These are phyloP conservation scores for Russula emetica DNA, from an alignment of 768 basidiomycete species.

Conservation along the genomic window DNA sequence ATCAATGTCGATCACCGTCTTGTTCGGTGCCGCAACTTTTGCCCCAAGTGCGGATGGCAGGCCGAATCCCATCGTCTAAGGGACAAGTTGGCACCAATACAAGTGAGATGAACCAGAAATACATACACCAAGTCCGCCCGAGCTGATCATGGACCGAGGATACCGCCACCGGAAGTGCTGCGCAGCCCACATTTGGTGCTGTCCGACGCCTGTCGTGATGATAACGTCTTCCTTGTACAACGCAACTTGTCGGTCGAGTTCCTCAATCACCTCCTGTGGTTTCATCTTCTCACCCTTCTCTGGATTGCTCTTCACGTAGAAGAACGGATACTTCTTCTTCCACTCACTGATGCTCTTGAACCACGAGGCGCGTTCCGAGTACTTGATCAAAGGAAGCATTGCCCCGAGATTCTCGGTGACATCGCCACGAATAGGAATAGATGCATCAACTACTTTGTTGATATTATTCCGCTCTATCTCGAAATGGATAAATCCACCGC, in stretches of 20 bases:
- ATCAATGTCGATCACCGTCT: conserved; percentile 93
- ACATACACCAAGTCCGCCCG: conserved; percentile 89
- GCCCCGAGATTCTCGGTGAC: conserved; percentile 77
- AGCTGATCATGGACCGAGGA: conserved; percentile 85
- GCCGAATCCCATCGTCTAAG: conserved; percentile 96
- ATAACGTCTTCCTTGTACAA: conserved; percentile 83
- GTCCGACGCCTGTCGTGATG: conserved; percentile 92
- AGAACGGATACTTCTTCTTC: conserved; percentile 90
- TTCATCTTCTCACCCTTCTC: conserved; percentile 69
- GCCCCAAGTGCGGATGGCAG: conserved; percentile 93
- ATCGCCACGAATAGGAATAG: conserved; percentile 91
- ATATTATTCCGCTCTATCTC: conserved; percentile 98
- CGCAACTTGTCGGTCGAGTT: conserved; percentile 73
- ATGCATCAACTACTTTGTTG: conserved; percentile 96
- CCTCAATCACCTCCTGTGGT: conserved; percentile 95
- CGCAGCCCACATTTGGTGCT: conserved; percentile 99
- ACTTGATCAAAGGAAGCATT: conserved; percentile 74
- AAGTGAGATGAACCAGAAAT: not conserved
- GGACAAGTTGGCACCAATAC: not conserved
- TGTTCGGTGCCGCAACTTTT: conserved; percentile 91
- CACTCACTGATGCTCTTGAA: conserved; percentile 75
- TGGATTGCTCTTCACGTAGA: conserved; percentile 57
- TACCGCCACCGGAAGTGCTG: conserved; percentile 89
- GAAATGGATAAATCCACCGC: conserved; percentile 98
- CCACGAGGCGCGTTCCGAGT: conserved; percentile 69